A percentile compares a stretch with the other conserved stretches of the same genome.
Conservation (phyloP, 2,329 filamentous ascomycete species). For the Stemphylium beticola region DNA sequence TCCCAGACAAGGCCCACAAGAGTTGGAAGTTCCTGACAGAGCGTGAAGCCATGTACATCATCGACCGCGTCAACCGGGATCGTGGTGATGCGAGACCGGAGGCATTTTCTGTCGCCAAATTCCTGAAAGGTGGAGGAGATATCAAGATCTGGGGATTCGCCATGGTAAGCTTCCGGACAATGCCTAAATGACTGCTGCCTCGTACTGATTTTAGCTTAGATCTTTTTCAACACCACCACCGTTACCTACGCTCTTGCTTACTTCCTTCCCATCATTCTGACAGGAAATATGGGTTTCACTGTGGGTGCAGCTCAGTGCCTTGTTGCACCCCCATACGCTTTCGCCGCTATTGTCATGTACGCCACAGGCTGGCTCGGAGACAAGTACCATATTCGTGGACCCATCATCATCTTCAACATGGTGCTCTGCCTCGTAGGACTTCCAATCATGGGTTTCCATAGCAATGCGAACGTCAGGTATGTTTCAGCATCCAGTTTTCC, state of each 20-base stretch:
- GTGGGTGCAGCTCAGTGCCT: constrained; percentile 72
- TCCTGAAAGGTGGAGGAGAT: constrained; percentile 56
- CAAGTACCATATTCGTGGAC: constrained; percentile 67
- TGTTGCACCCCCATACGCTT: constrained; percentile 58
- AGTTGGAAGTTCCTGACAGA: constrained; percentile 54
- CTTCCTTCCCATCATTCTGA: constrained; percentile 78
- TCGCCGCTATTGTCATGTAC: constrained; percentile 52
- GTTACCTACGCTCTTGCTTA: constrained; percentile 78
- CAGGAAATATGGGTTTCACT: constrained; percentile 66
- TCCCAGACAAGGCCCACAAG: constrained; percentile 52
- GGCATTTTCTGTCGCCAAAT: constrained; percentile 56
- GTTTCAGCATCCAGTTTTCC: constrained; percentile 59
- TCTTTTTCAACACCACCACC: constrained; percentile 70
- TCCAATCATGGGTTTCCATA: constrained; percentile 73
- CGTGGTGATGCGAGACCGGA: constrained; percentile 59
- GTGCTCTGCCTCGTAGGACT: constrained; percentile 71
- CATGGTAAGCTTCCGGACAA: constrained; percentile 31
- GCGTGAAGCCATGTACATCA: constrained; percentile 57
- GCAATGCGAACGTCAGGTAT: constrained; percentile 62
- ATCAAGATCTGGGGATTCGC: constrained; percentile 63
- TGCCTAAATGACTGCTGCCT: neutral
- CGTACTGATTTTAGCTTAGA: constrained; percentile 32
- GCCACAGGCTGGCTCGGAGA: constrained; percentile 69
- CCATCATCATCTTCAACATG: constrained; percentile 44
- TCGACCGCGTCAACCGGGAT: constrained; percentile 60